Evolutionary conservation across 2,329 filamentous ascomycete species (phyloP), one percentile per base, ranked within the genome.

Genomic region (Didymella sp.): DNA sequence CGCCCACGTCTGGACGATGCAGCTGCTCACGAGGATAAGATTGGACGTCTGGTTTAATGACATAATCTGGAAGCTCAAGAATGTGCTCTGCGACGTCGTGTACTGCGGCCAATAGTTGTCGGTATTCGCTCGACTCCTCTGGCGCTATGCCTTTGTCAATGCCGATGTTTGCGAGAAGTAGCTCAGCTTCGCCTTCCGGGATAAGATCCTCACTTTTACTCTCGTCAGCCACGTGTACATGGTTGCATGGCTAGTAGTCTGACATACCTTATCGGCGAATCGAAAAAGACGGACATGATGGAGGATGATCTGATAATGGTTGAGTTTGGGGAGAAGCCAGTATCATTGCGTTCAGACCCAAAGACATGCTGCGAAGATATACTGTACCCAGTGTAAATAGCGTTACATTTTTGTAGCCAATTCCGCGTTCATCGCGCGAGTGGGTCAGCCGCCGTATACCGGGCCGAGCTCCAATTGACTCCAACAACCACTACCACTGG

Each of bases 41-140:
- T 3, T 75, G 63, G n/a, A 71, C 61, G 46, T 83, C 77, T 1
- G 79, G 71, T 0, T 64, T 40, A 0, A 79, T 76, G 25, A 81
- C 74, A 53, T 83, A 84, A 55, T 84, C 81, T 1, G 80, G 79
- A 0, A 84, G 67, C 12, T 66, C 70, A 3, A 73, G 68, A 35
- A 84, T 70, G 0, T 75, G 73, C 48, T 82, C 77, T 0, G 81
- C 81, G 35, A 80, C 81, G 50, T 84, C 81, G 53, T 84, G 81
- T 0, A 83, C 78, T 0, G 81, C 82, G 17, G 81, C 81, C 0
- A 84, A 73, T 1, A 84, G 76, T 9, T 77, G 77, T 19, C 79
- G 72, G 54, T 82, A 84, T 56, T 84, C 80, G 19, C 68, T 68
- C 42, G 69, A 77, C 50, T 84, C 79, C 38, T 44, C 22, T 21